Base-by-base conservation (phyloP, 257 asterid species). In the Voacanga thouarsii region DNA sequence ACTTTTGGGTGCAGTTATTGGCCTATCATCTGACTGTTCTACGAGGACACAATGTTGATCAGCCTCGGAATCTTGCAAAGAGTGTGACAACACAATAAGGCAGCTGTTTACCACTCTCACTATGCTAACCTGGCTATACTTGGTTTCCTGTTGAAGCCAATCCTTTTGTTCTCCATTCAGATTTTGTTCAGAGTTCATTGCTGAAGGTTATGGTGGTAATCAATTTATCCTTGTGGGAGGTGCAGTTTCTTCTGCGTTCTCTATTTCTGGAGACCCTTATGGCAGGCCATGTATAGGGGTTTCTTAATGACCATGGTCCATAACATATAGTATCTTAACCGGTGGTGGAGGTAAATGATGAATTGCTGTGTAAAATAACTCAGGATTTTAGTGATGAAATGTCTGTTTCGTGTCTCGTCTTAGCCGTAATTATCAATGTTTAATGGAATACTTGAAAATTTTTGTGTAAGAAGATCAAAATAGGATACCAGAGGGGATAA, bases 21-120 rank as follows among this genome's bases (percentile, higher is more conserved):
- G 98, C 99, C 0, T 95, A 92, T 86, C 99, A 95, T 78, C 92
- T 95, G 60, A 95, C 99, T 24, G 99, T 95, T 71, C 86, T 92
- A 51, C 92, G 99, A 26, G 99, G 99, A 76, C 86, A 87, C 89
- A 90, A 95, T 24, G 99, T 95, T 24, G 99, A 95, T 78, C 99
- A 95, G 86, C 99, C 99, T 12, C 97, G 99, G 72, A 95, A 95
- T 89, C 99, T 95, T 79, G 99, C 99, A 16, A 95, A 95, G 84
- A 95, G 99, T 74, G 99, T 95, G 80, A 95, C 99, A 55, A 95
- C 99, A 15, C 96, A 95, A 79, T 95, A 88, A 89, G 79, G 45
- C 26, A 57, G 61, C 74, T 50, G 33, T 41, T 73, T 53, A 18
- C 71, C 12, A 51, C 69, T 12, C 69, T 12, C 14, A 26, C 49